Conservation (phyloP, 2,329 filamentous ascomycete genomes). For the Tympanopsis confertula region DNA sequence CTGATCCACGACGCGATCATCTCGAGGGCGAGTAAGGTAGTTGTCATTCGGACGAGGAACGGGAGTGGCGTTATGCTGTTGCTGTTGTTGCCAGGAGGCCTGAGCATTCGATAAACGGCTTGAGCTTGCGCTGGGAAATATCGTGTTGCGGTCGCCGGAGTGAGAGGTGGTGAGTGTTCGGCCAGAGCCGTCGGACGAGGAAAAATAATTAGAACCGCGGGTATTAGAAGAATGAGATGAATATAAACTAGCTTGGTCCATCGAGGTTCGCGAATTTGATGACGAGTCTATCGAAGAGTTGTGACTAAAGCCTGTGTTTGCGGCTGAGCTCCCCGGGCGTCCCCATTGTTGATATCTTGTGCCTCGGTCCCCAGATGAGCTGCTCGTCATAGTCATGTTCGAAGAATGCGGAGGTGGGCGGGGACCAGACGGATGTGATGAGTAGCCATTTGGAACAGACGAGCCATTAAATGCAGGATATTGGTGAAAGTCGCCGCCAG, state of each 20-base stretch:
- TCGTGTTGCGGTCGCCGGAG: slow-evolving; percentile 6
- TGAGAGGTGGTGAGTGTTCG: slow-evolving; percentile 4
- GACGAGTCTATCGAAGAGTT: slow-evolving; percentile 19
- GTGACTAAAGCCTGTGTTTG: slow-evolving; percentile 22
- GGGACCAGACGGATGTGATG: slow-evolving; percentile 31
- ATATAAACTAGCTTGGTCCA: slow-evolving; percentile 53
- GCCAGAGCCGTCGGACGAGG: slow-evolving; percentile 20
- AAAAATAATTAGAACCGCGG: slow-evolving; percentile 34
- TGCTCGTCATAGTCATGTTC: slow-evolving; percentile 34
- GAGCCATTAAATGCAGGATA: slow-evolving; percentile 40
- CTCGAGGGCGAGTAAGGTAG: slow-evolving; percentile 36
- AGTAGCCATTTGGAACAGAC: slow-evolving; percentile 19
- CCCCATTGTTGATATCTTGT: slow-evolving; percentile 42
- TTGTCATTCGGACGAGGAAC: slow-evolving; percentile 27
- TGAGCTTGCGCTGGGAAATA: slow-evolving; percentile 5
- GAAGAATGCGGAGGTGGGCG: slow-evolving; percentile 31
- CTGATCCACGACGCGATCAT: slow-evolving; percentile 52
- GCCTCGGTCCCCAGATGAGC: slow-evolving; percentile 31
- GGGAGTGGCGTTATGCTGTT: slow-evolving; percentile 4
- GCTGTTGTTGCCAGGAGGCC: background rate
- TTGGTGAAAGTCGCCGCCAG: slow-evolving; percentile 46
- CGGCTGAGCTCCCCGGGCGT: slow-evolving; percentile 25
- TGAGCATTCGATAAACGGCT: background rate
- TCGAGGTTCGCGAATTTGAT: slow-evolving; percentile 39
- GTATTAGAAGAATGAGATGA: slow-evolving; percentile 34